Conservation (phyloP, 352 stramenopile species). For the Globisporangium carolinianum region DNA sequence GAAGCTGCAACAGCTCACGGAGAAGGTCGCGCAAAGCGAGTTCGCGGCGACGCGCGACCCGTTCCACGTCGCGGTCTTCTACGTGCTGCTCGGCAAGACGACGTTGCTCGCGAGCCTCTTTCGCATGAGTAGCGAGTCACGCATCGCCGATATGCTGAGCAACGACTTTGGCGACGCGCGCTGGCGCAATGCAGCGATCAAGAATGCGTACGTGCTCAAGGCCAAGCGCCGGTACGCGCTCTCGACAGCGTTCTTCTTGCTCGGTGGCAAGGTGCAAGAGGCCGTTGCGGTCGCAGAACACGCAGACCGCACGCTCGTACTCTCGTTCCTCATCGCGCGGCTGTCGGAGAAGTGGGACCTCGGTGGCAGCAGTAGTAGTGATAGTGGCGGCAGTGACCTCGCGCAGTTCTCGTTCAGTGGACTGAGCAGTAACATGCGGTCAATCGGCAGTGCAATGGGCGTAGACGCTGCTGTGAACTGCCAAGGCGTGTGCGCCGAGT, state of each 20-base stretch:
- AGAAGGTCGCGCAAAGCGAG: slow-evolving; percentile 73
- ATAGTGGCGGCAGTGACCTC: slow-evolving; percentile 14
- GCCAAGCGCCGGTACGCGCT: slow-evolving; percentile 78
- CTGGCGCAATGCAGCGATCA: slow-evolving; percentile 86
- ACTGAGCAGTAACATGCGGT: slow-evolving; percentile 40
- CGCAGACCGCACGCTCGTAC: slow-evolving; percentile 60
- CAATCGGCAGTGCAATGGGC: not conserved
- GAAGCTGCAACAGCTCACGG: slow-evolving; percentile 46
- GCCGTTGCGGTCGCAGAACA: slow-evolving; percentile 69
- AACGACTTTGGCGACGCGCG: slow-evolving; percentile 80
- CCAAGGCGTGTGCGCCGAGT: slow-evolving; percentile 48
- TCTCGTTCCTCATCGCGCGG: slow-evolving; percentile 76
- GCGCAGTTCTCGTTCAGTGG: slow-evolving; percentile 48
- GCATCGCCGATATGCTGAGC: slow-evolving; percentile 67
- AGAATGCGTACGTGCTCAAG: slow-evolving; percentile 88
- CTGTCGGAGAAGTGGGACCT: slow-evolving; percentile 75
- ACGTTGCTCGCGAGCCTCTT: slow-evolving; percentile 80
- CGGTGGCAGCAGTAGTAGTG: slow-evolving; percentile 16
- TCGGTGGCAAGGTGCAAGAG: slow-evolving; percentile 72
- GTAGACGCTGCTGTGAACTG: slow-evolving; percentile 4
- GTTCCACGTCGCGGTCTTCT: slow-evolving; percentile 82
- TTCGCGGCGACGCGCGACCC: slow-evolving; percentile 70
- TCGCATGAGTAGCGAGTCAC: slow-evolving; percentile 72
- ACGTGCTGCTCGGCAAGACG: slow-evolving; percentile 80
- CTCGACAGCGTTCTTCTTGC: slow-evolving; percentile 77